phyloP scores from a whole-genome alignment of 1,284 basidiomycete genomes.

The Cutaneotrichosporon mucoides region DNA sequence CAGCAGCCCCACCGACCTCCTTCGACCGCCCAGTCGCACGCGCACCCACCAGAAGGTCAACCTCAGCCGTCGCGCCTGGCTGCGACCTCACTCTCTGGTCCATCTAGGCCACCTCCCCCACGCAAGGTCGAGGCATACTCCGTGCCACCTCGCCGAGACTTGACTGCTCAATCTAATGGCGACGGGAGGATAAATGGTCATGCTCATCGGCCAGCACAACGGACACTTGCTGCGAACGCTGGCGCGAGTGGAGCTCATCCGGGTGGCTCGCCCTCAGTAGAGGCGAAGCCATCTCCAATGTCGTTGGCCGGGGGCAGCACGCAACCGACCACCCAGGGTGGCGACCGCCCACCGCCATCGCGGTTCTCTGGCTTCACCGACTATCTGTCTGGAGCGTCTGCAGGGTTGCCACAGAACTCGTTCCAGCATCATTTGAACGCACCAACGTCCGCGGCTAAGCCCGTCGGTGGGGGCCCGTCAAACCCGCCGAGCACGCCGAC shows the following conservation, averaged over 20 bases:
- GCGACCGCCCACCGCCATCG: conserved; percentile 5
- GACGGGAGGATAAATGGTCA: conserved; percentile 13
- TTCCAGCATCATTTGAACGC: conserved; percentile 16
- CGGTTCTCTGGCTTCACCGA: conserved; percentile 31
- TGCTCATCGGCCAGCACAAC: neutral
- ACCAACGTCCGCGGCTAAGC: neutral
- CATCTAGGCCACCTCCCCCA: neutral
- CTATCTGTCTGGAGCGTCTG: conserved; percentile 23
- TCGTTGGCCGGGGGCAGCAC: too few relatives aligned
- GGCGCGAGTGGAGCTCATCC: too few relatives aligned
- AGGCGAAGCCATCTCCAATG: too few relatives aligned
- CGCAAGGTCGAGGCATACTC: conserved; percentile 5
- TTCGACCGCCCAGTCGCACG: neutral
- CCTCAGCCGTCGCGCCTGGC: neutral
- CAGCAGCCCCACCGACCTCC: neutral
- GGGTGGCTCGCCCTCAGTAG: too few relatives aligned
- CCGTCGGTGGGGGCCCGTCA: neutral
- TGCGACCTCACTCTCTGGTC: neutral
- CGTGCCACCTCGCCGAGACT: conserved; percentile 3
- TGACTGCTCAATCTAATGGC: conserved; percentile 6
- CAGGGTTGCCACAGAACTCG: conserved; percentile 14
- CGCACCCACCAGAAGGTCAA: neutral
- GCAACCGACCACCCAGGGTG: too few relatives aligned
- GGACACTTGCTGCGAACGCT: too few relatives aligned
- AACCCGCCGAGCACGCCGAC: neutral